Conservation (phyloP, 2,329 filamentous ascomycete genomes). For the Phoma herbarum region DNA sequence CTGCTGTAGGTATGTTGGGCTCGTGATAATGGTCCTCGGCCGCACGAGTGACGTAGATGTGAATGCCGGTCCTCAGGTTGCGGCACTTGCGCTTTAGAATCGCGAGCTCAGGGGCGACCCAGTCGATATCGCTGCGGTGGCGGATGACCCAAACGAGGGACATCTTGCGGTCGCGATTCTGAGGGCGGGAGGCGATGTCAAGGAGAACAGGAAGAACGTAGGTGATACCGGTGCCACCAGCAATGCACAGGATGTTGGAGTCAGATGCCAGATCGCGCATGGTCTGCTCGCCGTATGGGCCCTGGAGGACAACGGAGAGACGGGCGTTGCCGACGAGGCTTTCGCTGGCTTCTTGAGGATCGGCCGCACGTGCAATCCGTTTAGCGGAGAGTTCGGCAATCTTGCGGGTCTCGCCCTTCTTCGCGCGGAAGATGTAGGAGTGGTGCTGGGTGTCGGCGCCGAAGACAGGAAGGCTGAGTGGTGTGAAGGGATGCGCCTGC, state of each 20-base stretch:
- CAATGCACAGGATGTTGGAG: slow-evolving; percentile 48
- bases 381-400: slow-evolving; percentile 44
- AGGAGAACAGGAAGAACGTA: slow-evolving; percentile 50
- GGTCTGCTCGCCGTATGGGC: slow-evolving; percentile 47
- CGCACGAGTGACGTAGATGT: slow-evolving; percentile 47
- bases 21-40: slow-evolving; percentile 31
- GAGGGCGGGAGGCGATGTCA: slow-evolving; percentile 36
- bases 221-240: slow-evolving; percentile 51
- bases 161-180: slow-evolving; percentile 38
- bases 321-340: slow-evolving; percentile 34
- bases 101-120: slow-evolving; percentile 48
- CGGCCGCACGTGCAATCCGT: slow-evolving; percentile 31
- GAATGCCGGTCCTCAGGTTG: slow-evolving; percentile 39
- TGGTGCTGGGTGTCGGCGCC: slow-evolving; percentile 39
- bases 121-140: slow-evolving; percentile 44
- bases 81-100: slow-evolving; percentile 39
- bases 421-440: slow-evolving; percentile 49
- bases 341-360: slow-evolving; percentile 35
- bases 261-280: slow-evolving; percentile 32
- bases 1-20: slow-evolving; percentile 23
- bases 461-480: slow-evolving; percentile 37
- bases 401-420: slow-evolving; percentile 45
- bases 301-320: slow-evolving; percentile 46
- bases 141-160: slow-evolving; percentile 50
- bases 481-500: slow-evolving; percentile 75